These are phyloP conservation scores for Diddensiella transvaalensis DNA, from an alignment of 805 yeast genomes.

Conservation along the genomic window DNA sequence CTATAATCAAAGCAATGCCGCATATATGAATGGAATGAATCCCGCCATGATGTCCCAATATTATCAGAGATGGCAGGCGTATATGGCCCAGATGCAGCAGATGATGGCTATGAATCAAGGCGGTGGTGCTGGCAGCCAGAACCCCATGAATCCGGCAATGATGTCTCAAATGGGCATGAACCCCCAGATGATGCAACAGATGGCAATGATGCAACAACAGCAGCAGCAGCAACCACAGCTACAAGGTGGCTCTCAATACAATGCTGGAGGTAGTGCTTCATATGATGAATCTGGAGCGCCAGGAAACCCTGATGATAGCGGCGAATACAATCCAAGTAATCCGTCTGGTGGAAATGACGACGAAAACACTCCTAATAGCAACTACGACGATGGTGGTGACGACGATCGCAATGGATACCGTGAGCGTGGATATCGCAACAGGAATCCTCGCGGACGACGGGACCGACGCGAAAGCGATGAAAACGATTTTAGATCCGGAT, in stretches of 20 bases:
- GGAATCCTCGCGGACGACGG: slow-evolving; percentile 4
- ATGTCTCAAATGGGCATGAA: slow-evolving; percentile 9
- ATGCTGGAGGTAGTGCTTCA: background rate
- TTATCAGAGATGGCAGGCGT: slow-evolving; percentile 40
- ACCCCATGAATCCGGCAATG: slow-evolving; percentile 7
- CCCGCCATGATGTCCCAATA: slow-evolving; percentile 42
- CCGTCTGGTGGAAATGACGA: slow-evolving; percentile 1
- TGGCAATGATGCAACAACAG: slow-evolving; percentile 1
- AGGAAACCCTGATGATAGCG: background rate
- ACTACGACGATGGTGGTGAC: slow-evolving; percentile 1
- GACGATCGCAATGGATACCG: slow-evolving; percentile 7
- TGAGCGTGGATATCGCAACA: slow-evolving; percentile 10
- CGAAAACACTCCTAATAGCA: background rate
- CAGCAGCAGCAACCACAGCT: background rate
- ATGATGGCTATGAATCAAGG: slow-evolving; percentile 29
- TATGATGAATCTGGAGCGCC: background rate
- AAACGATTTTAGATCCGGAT: slow-evolving; percentile 4
- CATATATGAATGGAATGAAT: slow-evolving; percentile 34
- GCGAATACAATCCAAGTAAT: background rate
- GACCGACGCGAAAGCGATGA: slow-evolving; percentile 4
- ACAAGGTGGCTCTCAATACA: background rate
- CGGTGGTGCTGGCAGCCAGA: background rate
- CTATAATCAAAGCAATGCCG: slow-evolving; percentile 12
- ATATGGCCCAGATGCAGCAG: slow-evolving; percentile 38
- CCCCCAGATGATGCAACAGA: slow-evolving; percentile 9